phyloP scores from a whole-genome alignment of 345 rosid genomes.

The Diplotaxis tenuifolia region DNA sequence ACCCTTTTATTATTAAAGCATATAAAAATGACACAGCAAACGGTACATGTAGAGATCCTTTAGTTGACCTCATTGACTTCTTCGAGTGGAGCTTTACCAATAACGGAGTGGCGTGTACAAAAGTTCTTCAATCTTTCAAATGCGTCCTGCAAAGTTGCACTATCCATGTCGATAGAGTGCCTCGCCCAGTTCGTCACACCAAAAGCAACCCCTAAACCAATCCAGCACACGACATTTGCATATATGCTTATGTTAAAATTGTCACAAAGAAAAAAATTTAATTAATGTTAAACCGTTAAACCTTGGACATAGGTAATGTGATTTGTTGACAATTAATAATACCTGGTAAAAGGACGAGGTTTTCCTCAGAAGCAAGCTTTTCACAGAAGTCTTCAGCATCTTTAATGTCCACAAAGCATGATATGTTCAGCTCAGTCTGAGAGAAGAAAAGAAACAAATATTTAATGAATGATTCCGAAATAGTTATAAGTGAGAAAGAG shows the following conservation, averaged over 20 bases:
- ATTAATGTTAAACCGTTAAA: background rate
- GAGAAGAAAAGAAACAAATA: background rate
- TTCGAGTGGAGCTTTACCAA: background rate
- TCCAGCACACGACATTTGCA: background rate
- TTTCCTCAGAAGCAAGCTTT: too few relatives aligned
- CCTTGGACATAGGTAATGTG: background rate
- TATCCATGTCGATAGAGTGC: slow-evolving; percentile 33
- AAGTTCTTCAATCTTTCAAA: slow-evolving; percentile 25
- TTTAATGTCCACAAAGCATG: slow-evolving; percentile 14
- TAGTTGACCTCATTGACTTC: slow-evolving; percentile 12
- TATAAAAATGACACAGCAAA: background rate
- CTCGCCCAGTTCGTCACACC: slow-evolving; percentile 37
- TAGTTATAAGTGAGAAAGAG: background rate
- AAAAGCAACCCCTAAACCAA: slow-evolving; percentile 48
- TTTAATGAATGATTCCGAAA: background rate
- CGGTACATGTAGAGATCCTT: background rate
- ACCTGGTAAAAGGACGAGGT: slow-evolving; percentile 34
- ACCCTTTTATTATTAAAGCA: background rate
- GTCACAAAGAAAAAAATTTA: background rate
- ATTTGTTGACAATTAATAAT: background rate
- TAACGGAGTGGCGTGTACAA: background rate
- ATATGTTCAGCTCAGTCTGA: slow-evolving; percentile 7
- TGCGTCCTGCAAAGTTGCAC: slow-evolving; percentile 10
- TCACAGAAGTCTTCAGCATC: slow-evolving; percentile 25
- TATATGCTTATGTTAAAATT: background rate